Evolutionary conservation across 1,284 basidiomycete genomes (phyloP).

Genomic region (Vanrija pseudolonga): DNA sequence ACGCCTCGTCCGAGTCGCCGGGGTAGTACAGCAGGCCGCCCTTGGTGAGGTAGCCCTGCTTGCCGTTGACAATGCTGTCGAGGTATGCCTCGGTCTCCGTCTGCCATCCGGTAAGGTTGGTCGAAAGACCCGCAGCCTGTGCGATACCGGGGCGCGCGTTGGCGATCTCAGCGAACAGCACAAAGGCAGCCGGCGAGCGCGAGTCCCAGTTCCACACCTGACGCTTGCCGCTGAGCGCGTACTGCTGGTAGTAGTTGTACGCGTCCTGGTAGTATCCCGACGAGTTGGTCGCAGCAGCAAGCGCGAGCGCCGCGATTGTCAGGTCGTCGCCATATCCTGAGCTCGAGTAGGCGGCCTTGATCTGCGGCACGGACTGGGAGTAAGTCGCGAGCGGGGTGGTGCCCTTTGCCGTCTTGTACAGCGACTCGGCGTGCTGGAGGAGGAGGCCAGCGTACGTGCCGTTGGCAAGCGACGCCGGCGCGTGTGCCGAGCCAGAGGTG

Average conservation of each 20-base stretch:
- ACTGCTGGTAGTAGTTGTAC: slow-evolving; percentile 60
- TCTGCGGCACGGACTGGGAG: slow-evolving; percentile 61
- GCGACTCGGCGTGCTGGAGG: slow-evolving; percentile 65
- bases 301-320: slow-evolving; percentile 65
- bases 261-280: slow-evolving; percentile 64
- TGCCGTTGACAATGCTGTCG: slow-evolving; percentile 62
- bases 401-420: slow-evolving; percentile 68
- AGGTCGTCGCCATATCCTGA: slow-evolving; percentile 55
- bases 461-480: slow-evolving; percentile 68
- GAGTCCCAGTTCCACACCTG: slow-evolving; percentile 85
- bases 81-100: slow-evolving; percentile 69
- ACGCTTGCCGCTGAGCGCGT: slow-evolving; percentile 56
- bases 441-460: slow-evolving; percentile 66
- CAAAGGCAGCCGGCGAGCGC: slow-evolving; percentile 67
- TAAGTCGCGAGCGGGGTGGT: slow-evolving; percentile 32
- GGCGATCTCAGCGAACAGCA: slow-evolving; percentile 60
- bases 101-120: slow-evolving; percentile 65
- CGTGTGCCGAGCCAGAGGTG: slow-evolving; percentile 47
- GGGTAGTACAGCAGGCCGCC: slow-evolving; percentile 75
- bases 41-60: slow-evolving; percentile 58
- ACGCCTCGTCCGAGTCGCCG: slow-evolving; percentile 72
- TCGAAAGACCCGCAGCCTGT: slow-evolving; percentile 54
- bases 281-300: slow-evolving; percentile 67
- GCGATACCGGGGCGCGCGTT: slow-evolving; percentile 57
- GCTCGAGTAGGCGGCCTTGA: slow-evolving; percentile 66